Base-by-base conservation (phyloP, 768 basidiomycete species). In the Melanogaster broomeanus region DNA sequence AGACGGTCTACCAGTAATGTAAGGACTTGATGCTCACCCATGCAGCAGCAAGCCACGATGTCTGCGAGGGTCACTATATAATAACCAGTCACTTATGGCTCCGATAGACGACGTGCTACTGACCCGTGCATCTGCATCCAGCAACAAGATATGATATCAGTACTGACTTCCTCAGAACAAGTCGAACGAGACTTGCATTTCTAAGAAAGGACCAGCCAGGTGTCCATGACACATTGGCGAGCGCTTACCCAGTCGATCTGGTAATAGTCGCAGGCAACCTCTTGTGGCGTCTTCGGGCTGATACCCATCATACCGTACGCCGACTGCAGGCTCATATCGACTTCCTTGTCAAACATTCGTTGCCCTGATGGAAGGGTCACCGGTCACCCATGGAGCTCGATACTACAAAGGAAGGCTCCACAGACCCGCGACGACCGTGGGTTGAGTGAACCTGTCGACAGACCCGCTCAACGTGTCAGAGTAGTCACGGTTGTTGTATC, bases 1-100 rank as follows among this genome's bases (percentile, higher is more conserved):
- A 60, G 61, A 45, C 12, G 16, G 37, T 39, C 22, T n/a, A n/a
- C 1, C 11, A 15, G 13, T n/a, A 34, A 39, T 9, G n/a, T 28
- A 10, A 30, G 16, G 25, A 46, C 24, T 11, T 3, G 19, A 19
- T n/a, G 39, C 71, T 44, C 65, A 84, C 85, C 84, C 82, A 82
- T 19, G 83, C 75, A 5, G 82, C 77, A n/a, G 83, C 82, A 19
- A 87, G 69, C 72, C 79, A 79, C 0, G 84, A 86, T 0, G 79
- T 81, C 61, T 84, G 76, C 28, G 84, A 83, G 2, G 85, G 85
- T 3, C 80, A 74, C 59, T 87, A 35, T 75, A 59, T 75, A 75
- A 50, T 73, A 74, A 51, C 75, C 52, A 51, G 43, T 9, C 4
- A 41, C 9, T 13, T 18, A 13, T 4, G 0, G 31, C 10, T 25